These are phyloP conservation scores for Globisporangium middletonii DNA, from an alignment of 352 stramenopile species.

Conservation along the genomic window DNA sequence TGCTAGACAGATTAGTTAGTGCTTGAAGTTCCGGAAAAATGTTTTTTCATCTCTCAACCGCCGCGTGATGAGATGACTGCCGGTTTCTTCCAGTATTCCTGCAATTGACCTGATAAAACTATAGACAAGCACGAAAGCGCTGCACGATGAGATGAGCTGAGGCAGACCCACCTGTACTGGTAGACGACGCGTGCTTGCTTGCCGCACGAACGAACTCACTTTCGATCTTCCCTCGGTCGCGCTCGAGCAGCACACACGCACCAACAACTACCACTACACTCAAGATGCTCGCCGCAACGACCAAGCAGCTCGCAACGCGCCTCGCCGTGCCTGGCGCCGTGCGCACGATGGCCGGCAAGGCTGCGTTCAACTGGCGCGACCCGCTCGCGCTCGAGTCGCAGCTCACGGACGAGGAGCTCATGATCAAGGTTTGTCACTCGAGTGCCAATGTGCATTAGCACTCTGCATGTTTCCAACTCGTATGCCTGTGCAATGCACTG, in stretches of 20 bases:
- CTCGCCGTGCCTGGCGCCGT: conserved; percentile 20
- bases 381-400: conserved; percentile 68
- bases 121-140: no score
- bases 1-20: no score
- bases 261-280: background rate
- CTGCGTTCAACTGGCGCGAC: conserved; percentile 77
- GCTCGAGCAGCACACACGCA: background rate
- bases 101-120: no score
- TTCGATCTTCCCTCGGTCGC: background rate
- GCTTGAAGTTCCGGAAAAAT: no score
- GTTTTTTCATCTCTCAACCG: no score
- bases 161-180: no score
- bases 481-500: background rate
- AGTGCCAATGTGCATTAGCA: background rate
- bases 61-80: no score
- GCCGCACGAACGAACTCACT: background rate
- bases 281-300: conserved; percentile 22
- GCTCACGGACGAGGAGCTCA: conserved; percentile 87
- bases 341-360: conserved; percentile 42
- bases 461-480: background rate
- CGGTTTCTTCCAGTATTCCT: no score
- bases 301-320: conserved; percentile 17
- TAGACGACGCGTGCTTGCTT: no score
- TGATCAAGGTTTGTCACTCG: conserved; percentile 71
- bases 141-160: no score